phyloP scores from a whole-genome alignment of 257 asterid genomes.

The Salvia rosmarinus region DNA sequence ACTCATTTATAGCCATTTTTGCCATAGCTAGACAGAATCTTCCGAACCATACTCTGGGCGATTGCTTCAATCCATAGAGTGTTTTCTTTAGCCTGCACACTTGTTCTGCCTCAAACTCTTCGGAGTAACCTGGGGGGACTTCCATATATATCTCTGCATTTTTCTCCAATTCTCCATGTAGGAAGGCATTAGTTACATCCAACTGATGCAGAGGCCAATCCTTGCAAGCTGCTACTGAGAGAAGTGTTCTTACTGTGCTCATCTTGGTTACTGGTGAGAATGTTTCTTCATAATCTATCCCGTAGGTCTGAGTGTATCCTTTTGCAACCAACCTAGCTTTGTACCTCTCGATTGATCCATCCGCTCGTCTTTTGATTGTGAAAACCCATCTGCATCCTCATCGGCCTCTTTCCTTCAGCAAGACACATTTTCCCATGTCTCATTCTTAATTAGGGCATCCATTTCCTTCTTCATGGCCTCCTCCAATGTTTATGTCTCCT shows the following conservation, averaged over 20 bases:
- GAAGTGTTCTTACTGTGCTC: too few species aligned
- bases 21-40: background rate
- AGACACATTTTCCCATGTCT: background rate
- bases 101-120: too few species aligned
- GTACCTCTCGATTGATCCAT: background rate
- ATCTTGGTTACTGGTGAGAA: too few species aligned
- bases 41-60: constrained; percentile 1
- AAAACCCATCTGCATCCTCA: background rate
- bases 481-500: background rate
- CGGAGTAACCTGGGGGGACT: too few species aligned
- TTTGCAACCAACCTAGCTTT: background rate
- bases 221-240: too few species aligned
- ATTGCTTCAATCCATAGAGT: background rate
- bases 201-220: too few species aligned
- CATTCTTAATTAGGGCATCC: constrained; percentile 3
- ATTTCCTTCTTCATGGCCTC: background rate
- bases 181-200: background rate
- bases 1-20: background rate
- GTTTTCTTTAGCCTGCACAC: background rate
- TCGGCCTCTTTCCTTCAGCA: background rate
- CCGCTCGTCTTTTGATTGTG: background rate
- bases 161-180: too few species aligned
- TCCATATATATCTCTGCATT: too few species aligned
- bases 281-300: background rate
- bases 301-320: background rate